Evolutionary conservation across 148 eudicot genomes (phyloP), one percentile per base, ranked within the genome.

Genomic region (Talinum fruticosum): DNA sequence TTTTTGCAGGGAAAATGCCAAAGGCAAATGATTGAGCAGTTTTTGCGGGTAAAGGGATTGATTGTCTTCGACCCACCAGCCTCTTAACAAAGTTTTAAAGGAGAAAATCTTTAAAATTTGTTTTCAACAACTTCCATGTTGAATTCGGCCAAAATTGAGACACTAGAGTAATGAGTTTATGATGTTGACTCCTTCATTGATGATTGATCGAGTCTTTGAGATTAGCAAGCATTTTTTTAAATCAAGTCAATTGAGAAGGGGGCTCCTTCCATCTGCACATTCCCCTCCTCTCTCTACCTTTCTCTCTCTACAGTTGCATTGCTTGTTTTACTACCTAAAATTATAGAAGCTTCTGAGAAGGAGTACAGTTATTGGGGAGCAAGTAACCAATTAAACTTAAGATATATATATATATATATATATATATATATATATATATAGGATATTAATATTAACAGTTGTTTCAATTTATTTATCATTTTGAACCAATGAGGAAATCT

Each of bases 31-130:
- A 65, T 71, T 29, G 36, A 23, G n/a, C 45, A 66, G 10, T 19
- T 66, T 59, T 23, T 59, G 32, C 29, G 23, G 59, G 8, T 8
- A 64, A 81, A 65, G 44, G 30, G 73, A 29, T 53, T 28, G 62
- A 45, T 72, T 76, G 73, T 71, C 80, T 36, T 24, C n/a, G 15
- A 71, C 66, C 30, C 71, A 53, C 44, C 29, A 77, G 34, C 21
- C 64, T 59, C n/a, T n/a, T n/a, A 59, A 13, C 64, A 59, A 59
- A 59, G 64, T 7, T 6, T 59, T 6, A 29, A 59, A 59, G 64
- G 4, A 59, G 64, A 59, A 59, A 16, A 24, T 24, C 12, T 59
- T 23, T 6, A 59, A 54, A 59, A 59, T 59, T 6, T 6, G n/a
- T 5, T 13, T 6, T 59, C 64, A 59, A 8, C 64, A 16, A 51